Evolutionary conservation across 306 rosid genomes (phyloP), one percentile per base, ranked within the genome.

Genomic region (Lathyrus oleraceus): DNA sequence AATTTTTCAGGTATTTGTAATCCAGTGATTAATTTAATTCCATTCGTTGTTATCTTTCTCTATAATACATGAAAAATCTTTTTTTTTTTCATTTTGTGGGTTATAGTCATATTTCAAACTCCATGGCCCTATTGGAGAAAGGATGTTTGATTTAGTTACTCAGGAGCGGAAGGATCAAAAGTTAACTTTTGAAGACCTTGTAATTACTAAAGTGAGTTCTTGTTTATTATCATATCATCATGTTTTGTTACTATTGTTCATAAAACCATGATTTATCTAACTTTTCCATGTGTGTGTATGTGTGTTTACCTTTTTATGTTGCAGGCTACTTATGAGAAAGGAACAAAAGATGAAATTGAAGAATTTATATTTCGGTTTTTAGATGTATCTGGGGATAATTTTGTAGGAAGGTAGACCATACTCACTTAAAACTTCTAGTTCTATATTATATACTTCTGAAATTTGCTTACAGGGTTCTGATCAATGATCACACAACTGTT

Each of bases 291-390:
- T 40, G 4, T 43, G 9, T 45, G 15, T 32, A 8, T 27, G 38
- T 10, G 66, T 14, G 47, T 53, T 82, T 80, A 8, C 2, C 42
- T 71, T 76, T 72, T 15, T 39, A 32, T 78, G 25, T 74, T 81
- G 79, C 72, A 91, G 97, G 94, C 85, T 61, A 79, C 79, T 79
- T 89, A 89, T 78, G 96, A 89, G 83, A 89, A 91, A 77, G 96
- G 96, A 61, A 85, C 91, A 25, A 87, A 75, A 39, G 94, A 84
- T 76, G 97, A 89, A 68, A 89, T 91, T 62, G 94, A 87, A 65
- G 93, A 84, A 64, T 91, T 89, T 81, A 82, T 91, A 25, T 87
- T 81, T 80, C 85, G 81, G 61, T 66, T 91, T 35, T 36, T 89
- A 61, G 94, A 89, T 65, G 78, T 87, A 36, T 69, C 83, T 2